Evolutionary conservation across 2,329 filamentous ascomycete genomes (phyloP), one percentile per base, ranked within the genome.

Genomic region (Ceratocystis papillata): DNA sequence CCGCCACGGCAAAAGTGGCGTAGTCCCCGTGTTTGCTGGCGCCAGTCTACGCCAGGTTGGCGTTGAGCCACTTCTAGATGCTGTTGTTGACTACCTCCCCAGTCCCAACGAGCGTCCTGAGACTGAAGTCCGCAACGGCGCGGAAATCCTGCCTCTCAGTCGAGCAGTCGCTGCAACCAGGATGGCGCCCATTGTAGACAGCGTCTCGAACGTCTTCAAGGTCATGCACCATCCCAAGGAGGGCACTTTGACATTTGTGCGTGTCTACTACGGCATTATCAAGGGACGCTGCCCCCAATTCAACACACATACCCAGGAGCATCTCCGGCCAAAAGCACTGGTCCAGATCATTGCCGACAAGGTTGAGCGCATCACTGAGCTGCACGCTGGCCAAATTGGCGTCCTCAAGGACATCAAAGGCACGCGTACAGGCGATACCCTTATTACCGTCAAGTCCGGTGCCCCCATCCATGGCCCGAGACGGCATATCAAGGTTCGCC

Each of bases 11-110:
- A 81, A 87, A 8, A 90, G 89, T 63, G 79, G 77, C n/a, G 79
- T 95, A 20, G 88, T 94, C 55, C 93, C 93, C 0, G 82, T 96
- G 0, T 95, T 96, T 75, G 90, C 90, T 0, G 93, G 93, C 1
- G 92, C 93, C 4, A 96, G 92, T 74, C 91, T 97, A 75, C 85
- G 88, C 53, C 96, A 97, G 70, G 90, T 97, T 69, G 94, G 94
- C 6, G 91, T 97, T 3, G 90, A 96, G 74, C 90, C 92, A 33
- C 79, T 99, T 25, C 82, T 97, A 64, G 91, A 97, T 74, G 90
- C 90, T 46, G 85, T 97, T 12, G 84, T 90, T 7, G 89, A 96
- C 72, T 87, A 96, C 59, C 80, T 97, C 1, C 94, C 94, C 0
- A 89, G 85, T 69, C 94, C 94, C 0, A 77, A 81, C 1, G 90